These are phyloP conservation scores for Lachancea cidri DNA, from an alignment of 805 yeast genomes.

Conservation along the genomic window DNA sequence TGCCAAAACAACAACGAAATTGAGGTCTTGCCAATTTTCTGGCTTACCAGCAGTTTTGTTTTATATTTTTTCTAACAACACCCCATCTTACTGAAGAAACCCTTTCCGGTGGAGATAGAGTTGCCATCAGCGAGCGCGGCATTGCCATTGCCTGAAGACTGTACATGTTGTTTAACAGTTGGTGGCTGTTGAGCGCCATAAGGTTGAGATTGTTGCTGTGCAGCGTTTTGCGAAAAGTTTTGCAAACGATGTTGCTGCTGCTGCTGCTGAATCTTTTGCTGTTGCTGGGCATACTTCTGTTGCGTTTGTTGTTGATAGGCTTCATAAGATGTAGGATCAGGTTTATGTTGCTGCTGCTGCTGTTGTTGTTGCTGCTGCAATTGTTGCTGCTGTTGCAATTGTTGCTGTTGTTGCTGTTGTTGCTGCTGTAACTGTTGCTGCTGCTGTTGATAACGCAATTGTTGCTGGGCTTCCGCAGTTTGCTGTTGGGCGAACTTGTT, in stretches of 20 bases:
- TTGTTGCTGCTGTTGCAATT: slow-evolving; percentile 22
- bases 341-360: slow-evolving; percentile 21
- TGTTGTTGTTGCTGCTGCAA: slow-evolving; percentile 25
- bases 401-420: slow-evolving; percentile 21
- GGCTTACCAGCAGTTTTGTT: not conserved
- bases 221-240: slow-evolving; percentile 5
- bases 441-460: slow-evolving; percentile 20
- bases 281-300: slow-evolving; percentile 32
- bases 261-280: slow-evolving; percentile 20
- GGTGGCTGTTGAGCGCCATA: slow-evolving; percentile 9
- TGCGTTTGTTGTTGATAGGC: slow-evolving; percentile 36
- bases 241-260: slow-evolving; percentile 7
- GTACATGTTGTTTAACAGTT: slow-evolving; percentile 11
- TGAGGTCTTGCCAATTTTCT: not conserved
- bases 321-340: slow-evolving; percentile 40
- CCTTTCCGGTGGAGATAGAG: slow-evolving; percentile 25
- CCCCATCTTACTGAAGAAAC: slow-evolving; percentile 32
- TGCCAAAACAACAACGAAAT: not conserved
- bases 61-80: too few species aligned
- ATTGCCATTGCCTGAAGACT: slow-evolving; percentile 13
- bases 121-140: slow-evolving; percentile 4
- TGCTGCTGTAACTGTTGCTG: slow-evolving; percentile 18
- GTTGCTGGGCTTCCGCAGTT: slow-evolving; percentile 18
- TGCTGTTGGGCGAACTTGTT: slow-evolving; percentile 33
- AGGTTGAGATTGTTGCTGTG: slow-evolving; percentile 14